Conservation (phyloP, 495 filamentous ascomycete species). For the Lophiostoma macrostomum region DNA sequence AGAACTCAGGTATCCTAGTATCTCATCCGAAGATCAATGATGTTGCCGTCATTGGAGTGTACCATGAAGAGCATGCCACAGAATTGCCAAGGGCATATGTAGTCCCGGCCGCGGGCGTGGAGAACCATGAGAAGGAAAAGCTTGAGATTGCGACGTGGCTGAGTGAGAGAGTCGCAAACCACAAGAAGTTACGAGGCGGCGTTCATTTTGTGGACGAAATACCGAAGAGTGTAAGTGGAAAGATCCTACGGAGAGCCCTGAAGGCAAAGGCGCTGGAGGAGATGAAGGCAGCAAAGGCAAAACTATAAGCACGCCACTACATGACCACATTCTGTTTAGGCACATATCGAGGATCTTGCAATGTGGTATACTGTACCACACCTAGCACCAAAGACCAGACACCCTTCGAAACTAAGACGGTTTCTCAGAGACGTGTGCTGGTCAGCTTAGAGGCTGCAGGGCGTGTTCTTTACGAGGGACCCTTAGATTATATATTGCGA, state of each 20-base stretch:
- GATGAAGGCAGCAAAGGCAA: slow-evolving; percentile 26
- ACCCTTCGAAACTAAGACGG: too few relatives aligned
- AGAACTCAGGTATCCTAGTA: slow-evolving; percentile 36
- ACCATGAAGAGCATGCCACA: slow-evolving; percentile 39
- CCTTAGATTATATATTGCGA: too few relatives aligned
- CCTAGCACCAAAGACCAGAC: too few relatives aligned
- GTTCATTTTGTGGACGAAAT: slow-evolving; percentile 37
- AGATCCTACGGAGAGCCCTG: slow-evolving; percentile 36
- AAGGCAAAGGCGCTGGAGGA: slow-evolving; percentile 29
- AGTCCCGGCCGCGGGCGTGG: slow-evolving; percentile 33
- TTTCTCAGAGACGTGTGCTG: too few relatives aligned
- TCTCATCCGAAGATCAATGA: slow-evolving; percentile 38
- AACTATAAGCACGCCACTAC: too few relatives aligned
- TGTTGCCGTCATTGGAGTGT: slow-evolving; percentile 44
- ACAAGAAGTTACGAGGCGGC: slow-evolving; percentile 36
- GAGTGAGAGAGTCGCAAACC: slow-evolving; percentile 36
- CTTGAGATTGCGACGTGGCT: slow-evolving; percentile 40
- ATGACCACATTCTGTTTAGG: too few relatives aligned
- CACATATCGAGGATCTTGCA: too few relatives aligned
- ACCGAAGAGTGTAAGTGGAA: slow-evolving; percentile 34
- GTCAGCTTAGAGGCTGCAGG: too few relatives aligned
- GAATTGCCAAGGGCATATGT: slow-evolving; percentile 44
- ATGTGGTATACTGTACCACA: too few relatives aligned
- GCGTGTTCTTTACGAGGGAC: too few relatives aligned
- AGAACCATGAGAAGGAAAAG: slow-evolving; percentile 28